Conservation (phyloP, 2,329 filamentous ascomycete species). For the Polychaeton citri region DNA sequence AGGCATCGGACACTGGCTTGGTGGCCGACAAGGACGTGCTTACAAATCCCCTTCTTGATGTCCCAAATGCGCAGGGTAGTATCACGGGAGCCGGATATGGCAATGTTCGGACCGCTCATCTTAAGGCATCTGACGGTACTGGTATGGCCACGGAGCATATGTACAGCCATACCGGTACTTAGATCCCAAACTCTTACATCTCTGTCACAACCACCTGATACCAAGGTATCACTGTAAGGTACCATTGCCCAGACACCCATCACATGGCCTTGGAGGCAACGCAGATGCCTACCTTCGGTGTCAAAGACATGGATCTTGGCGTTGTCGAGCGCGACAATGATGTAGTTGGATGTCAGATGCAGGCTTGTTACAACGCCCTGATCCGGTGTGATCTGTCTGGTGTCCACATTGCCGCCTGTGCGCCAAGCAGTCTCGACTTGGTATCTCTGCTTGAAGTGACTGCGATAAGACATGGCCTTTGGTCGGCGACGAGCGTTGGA, state of each 20-base stretch:
- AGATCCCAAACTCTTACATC: constrained; percentile 97
- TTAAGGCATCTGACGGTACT: constrained; percentile 94
- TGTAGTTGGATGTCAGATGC: constrained; percentile 89
- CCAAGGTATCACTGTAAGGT: constrained; percentile 86
- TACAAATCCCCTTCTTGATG: constrained; percentile 73
- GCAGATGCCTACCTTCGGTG: constrained; percentile 73
- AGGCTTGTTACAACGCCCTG: constrained; percentile 93
- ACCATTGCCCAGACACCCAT: constrained; percentile 99
- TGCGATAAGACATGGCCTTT: constrained; percentile 74
- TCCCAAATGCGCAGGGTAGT: constrained; percentile 95
- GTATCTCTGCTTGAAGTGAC: constrained; percentile 95
- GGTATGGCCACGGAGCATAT: constrained; percentile 84
- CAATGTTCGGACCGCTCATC: constrained; percentile 88
- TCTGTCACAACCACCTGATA: constrained; percentile 90
- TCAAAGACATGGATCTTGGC: constrained; percentile 98
- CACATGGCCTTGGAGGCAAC: constrained; percentile 84
- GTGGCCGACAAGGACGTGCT: constrained; percentile 84
- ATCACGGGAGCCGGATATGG: constrained; percentile 91
- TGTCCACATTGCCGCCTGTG: constrained; percentile 71
- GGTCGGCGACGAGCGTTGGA: constrained; percentile 22
- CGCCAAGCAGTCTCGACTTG: constrained; percentile 96
- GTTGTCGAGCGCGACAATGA: constrained; percentile 94
- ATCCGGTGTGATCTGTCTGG: constrained; percentile 85
- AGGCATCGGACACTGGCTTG: constrained; percentile 91
- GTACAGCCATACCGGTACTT: constrained; percentile 64